Base-by-base conservation (phyloP, 306 rosid genomes). In the Acacia acuminata region DNA sequence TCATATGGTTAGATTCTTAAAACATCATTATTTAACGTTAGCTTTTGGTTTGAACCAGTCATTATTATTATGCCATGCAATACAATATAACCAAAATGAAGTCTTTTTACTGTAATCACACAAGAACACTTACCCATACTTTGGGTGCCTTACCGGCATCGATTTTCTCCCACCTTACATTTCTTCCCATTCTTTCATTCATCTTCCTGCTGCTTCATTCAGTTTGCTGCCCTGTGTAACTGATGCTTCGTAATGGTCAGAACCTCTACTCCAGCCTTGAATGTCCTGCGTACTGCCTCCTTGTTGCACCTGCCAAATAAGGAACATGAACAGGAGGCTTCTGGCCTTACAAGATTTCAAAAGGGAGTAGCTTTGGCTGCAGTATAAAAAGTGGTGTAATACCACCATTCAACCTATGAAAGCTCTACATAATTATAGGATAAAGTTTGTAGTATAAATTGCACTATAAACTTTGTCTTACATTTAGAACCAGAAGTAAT, bases 1-100 rank as follows among this genome's bases (percentile, higher is more conserved):
- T 93, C 97, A 82, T 92, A 96, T 87, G 99, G 99, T 93, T 86
- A 91, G 60, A 36, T 78, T 68, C 66, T 93, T 84, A 92, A 92
- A 50, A 36, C 75, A 74, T 76, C 70, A 38, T 5, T 36, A 38
- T 68, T 66, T 34, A 66, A 66, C 13, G 13, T 34, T 32, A 6
- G 22, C 30, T 76, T 79, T 79, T 53, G 7, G 10, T 67, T 75
- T 50, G 69, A 63, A 63, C 20, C 20, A 4, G 65, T 63, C 69
- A 63, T 63, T 11, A 60, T 60, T 10, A 22, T 55, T 1, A 58
- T 60, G 11, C 34, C 66, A 24, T 63, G 69, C 40, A 27, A 27
- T 63, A 4, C 9, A 10, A 63, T 63, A 27, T 25, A 27, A 24
- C 36, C 12, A 55, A 19, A 61, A 63, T 63, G 40, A 27, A 60